Conservation (phyloP, 2,329 filamentous ascomycete genomes). For the Sclerotinia borealis region DNA sequence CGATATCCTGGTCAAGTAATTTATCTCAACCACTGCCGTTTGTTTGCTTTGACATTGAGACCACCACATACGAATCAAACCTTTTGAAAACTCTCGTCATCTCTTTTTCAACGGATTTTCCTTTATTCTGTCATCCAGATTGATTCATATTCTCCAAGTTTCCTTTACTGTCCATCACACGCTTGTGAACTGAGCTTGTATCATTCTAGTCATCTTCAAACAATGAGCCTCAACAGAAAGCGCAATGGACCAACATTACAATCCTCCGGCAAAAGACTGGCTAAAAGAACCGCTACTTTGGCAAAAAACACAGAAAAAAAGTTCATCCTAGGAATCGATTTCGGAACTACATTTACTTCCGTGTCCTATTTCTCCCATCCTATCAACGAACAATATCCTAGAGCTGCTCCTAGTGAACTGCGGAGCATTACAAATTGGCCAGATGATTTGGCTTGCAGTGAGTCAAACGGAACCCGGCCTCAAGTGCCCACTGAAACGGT, state of each 20-base stretch:
- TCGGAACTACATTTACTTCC: not conserved
- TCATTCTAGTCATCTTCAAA: not conserved
- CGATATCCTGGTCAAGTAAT: too few relatives aligned
- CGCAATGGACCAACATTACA: not conserved
- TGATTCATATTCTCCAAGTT: too few relatives aligned
- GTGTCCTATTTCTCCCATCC: not conserved
- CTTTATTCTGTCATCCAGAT: too few relatives aligned
- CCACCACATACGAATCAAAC: too few relatives aligned
- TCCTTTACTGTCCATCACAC: too few relatives aligned
- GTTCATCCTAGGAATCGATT: slow-evolving; percentile 2
- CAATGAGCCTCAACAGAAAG: not conserved
- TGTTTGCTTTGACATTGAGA: too few relatives aligned
- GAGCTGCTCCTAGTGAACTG: not conserved
- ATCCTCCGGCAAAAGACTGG: not conserved
- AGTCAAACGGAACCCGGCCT: not conserved
- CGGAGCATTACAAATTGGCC: slow-evolving; percentile 7
- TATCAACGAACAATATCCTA: not conserved
- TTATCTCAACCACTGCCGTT: too few relatives aligned
- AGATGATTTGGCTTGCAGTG: not conserved
- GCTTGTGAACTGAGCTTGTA: too few relatives aligned
- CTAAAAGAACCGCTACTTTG: not conserved
- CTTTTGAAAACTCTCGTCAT: too few relatives aligned
- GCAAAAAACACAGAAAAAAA: not conserved
- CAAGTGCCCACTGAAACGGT: slow-evolving; percentile 2
- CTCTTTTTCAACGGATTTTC: too few relatives aligned